Percentiles rank a stretch among this genome's conserved stretches.
Conservation (phyloP, 345 rosid genomes). For the Bruguiera parviflora region DNA sequence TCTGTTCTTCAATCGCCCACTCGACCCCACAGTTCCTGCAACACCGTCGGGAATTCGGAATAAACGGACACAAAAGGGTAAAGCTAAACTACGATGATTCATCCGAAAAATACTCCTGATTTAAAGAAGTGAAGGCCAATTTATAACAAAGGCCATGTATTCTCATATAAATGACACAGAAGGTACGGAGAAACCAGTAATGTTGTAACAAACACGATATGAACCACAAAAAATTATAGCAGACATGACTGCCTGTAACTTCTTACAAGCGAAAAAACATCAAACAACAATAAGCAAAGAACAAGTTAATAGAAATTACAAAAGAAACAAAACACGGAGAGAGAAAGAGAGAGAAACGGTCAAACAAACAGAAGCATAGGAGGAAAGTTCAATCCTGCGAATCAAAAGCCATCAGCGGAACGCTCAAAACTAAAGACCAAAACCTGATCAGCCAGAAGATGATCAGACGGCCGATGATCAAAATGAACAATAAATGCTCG, state of each 20-base stretch:
- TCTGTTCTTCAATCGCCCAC: conserved; percentile 36
- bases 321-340: not conserved
- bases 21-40: conserved; percentile 43
- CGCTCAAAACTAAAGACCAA: conserved; percentile 8
- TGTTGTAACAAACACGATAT: no score
- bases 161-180: no score
- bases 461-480: conserved; percentile 18
- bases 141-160: no score
- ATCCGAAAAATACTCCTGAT: conserved; percentile 15
- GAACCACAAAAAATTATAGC: no score
- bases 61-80: conserved; percentile 22
- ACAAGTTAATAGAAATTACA: not conserved
- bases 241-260: no score
- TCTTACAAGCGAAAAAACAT: not conserved
- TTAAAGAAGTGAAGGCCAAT: no score
- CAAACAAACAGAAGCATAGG: not conserved
- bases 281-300: not conserved
- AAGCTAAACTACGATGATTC: conserved; percentile 28
- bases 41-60: conserved; percentile 42
- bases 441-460: conserved; percentile 6
- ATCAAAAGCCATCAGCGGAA: not conserved
- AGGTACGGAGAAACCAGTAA: no score
- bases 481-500: not conserved
- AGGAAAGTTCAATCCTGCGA: conserved; percentile 6
- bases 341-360: not conserved